Percentiles rank a stretch among this genome's conserved stretches.
Evolutionary conservation across 805 yeast species (phyloP).

Genomic region (Zygosaccharomyces rouxii): DNA sequence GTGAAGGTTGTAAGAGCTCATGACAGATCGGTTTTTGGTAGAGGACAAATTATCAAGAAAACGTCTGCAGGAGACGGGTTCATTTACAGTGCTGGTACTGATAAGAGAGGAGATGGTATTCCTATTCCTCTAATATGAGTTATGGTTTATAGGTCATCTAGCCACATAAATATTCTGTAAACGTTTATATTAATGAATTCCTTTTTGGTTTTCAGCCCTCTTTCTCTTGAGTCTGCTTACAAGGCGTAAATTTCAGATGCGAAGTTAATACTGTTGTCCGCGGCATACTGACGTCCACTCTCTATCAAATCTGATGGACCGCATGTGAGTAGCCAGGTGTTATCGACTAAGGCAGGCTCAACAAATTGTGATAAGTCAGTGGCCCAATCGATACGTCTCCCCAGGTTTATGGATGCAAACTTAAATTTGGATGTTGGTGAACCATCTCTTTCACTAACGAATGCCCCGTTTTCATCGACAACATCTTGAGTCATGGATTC

Average conservation of each 20-base stretch:
- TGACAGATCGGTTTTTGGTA: slow-evolving; percentile 48
- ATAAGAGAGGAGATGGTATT: slow-evolving; percentile 82
- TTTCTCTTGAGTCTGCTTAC: slow-evolving; percentile 1
- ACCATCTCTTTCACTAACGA: slow-evolving; percentile 3
- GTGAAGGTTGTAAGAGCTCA: slow-evolving; percentile 42
- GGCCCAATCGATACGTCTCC: slow-evolving; percentile 28
- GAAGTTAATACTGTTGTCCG: slow-evolving; percentile 18
- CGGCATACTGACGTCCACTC: slow-evolving; percentile 21
- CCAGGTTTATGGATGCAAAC: slow-evolving; percentile 19
- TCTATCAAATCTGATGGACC: slow-evolving; percentile 28
- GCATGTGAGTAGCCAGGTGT: slow-evolving; percentile 31
- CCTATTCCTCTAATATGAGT: slow-evolving; percentile 47
- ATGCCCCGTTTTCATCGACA: slow-evolving; percentile 20
- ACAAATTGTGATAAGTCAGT: slow-evolving; percentile 24
- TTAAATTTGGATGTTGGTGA: slow-evolving; percentile 5
- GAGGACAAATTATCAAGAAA: slow-evolving; percentile 69
- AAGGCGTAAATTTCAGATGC: slow-evolving; percentile 24
- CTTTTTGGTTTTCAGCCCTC: too few relatives aligned
- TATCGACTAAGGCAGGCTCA: slow-evolving; percentile 13
- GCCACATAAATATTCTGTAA: neutral
- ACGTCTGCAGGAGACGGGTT: slow-evolving; percentile 38
- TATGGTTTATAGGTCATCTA: neutral
- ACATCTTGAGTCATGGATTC: slow-evolving; percentile 14
- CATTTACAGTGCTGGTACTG: slow-evolving; percentile 68
- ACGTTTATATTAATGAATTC: neutral